Evolutionary conservation across 768 basidiomycete genomes (phyloP).

Genomic region (Candolleomyces efflorescens): DNA sequence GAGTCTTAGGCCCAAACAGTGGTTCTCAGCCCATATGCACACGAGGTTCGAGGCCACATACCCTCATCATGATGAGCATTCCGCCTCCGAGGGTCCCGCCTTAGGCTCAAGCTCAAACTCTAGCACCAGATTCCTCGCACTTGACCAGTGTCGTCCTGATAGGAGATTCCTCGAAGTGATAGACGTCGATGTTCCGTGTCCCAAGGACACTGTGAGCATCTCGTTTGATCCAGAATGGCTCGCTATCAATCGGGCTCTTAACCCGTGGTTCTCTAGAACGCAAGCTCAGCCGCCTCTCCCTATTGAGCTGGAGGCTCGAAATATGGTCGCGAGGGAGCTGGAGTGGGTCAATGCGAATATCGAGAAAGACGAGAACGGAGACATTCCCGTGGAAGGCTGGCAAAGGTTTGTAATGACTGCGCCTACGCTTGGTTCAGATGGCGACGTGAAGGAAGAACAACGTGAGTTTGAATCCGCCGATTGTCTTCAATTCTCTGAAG

Average conservation of each 20-base stretch:
- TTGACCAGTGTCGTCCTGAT: slow-evolving; percentile 82
- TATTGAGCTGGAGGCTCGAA: slow-evolving; percentile 43
- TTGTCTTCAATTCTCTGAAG: neutral
- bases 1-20: slow-evolving; percentile 74
- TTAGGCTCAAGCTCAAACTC: too few species aligned
- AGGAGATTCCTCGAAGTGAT: slow-evolving; percentile 84
- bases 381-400: slow-evolving; percentile 44
- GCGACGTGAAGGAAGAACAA: neutral
- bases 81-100: too few species aligned
- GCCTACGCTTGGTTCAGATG: slow-evolving; percentile 34
- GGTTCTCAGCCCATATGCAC: slow-evolving; percentile 94
- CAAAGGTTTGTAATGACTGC: slow-evolving; percentile 72
- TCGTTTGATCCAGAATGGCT: slow-evolving; percentile 91
- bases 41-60: slow-evolving; percentile 77
- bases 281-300: slow-evolving; percentile 57
- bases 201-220: slow-evolving; percentile 28
- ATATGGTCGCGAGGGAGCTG: slow-evolving; percentile 53
- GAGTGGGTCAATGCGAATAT: slow-evolving; percentile 68
- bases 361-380: slow-evolving; percentile 24
- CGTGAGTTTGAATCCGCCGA: neutral
- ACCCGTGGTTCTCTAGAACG: slow-evolving; percentile 65
- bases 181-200: slow-evolving; percentile 39
- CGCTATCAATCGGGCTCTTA: slow-evolving; percentile 84
- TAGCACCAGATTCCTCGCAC: slow-evolving; percentile 77
- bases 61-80: slow-evolving; percentile 28